These are phyloP conservation scores for Selaginella moellendorffii DNA, from an alignment of 75 land plant genomes.

Conservation along the genomic window DNA sequence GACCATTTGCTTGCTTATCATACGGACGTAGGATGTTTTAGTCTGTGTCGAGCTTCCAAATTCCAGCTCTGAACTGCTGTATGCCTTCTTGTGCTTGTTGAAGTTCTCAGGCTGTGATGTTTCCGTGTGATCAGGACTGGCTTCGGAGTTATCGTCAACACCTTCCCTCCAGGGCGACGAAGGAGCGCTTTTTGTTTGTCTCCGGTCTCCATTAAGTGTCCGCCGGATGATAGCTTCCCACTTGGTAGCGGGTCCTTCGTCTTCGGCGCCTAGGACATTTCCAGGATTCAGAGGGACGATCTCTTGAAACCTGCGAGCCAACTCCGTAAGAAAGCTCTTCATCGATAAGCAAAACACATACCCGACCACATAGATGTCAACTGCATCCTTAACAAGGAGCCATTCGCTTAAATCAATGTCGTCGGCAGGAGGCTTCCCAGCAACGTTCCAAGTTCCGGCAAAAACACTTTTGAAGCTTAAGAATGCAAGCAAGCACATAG, in stretches of 20 bases:
- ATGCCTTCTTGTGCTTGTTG: not conserved
- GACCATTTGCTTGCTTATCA: conserved; percentile 88
- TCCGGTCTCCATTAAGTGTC: conserved; percentile 42
- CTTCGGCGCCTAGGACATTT: conserved; percentile 84
- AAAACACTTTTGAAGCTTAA: conserved; percentile 30
- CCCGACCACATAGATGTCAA: conserved; percentile 92
- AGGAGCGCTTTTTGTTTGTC: not conserved
- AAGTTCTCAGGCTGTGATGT: not conserved
- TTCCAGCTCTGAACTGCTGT: not conserved
- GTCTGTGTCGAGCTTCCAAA: not conserved
- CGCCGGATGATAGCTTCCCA: conserved; percentile 60
- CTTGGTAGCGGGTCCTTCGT: conserved; percentile 72
- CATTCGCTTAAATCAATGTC: conserved; percentile 64
- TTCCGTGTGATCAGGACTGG: not conserved
- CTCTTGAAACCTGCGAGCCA: conserved; percentile 68
- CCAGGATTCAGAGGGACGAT: conserved; percentile 93
- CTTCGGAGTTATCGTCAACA: not conserved
- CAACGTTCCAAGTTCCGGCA: conserved; percentile 93
- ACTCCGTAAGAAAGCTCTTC: not conserved
- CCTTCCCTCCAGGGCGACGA: not conserved
- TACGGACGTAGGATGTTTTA: conserved; percentile 14
- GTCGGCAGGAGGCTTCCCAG: conserved; percentile 68
- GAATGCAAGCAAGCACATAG: not conserved
- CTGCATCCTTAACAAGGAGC: conserved; percentile 60
- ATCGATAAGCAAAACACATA: conserved; percentile 17